phyloP scores from a whole-genome alignment of 148 eudicot genomes.

The Vaccinium darrowii region DNA sequence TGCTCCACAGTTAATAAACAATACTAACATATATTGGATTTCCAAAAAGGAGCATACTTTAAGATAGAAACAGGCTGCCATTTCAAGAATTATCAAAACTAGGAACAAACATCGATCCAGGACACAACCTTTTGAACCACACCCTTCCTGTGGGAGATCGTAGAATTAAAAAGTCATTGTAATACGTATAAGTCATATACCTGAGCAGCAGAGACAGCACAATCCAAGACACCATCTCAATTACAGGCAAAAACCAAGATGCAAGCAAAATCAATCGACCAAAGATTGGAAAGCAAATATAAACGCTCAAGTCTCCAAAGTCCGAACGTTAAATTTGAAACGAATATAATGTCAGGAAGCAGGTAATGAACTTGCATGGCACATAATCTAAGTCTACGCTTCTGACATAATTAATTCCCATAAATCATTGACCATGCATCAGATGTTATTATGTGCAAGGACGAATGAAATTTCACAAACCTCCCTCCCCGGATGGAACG shows the following conservation, averaged over 20 bases:
- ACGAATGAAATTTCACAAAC: slow-evolving; percentile 30
- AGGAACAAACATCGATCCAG: neutral
- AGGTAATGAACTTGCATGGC: neutral
- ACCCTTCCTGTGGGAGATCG: neutral
- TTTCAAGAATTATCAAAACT: neutral
- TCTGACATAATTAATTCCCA: neutral
- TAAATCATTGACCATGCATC: neutral
- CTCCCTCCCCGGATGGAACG: slow-evolving; percentile 95
- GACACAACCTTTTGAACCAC: neutral
- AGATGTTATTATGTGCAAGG: neutral
- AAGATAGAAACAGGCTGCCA: neutral
- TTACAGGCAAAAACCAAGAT: neutral
- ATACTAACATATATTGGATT: neutral
- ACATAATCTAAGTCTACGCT: neutral
- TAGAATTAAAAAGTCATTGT: neutral
- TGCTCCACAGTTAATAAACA: neutral
- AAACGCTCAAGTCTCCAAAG: neutral
- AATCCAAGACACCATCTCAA: neutral
- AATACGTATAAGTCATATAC: neutral
- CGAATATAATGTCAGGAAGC: neutral
- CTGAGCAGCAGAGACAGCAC: neutral
- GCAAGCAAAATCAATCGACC: neutral
- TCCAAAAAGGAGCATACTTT: neutral
- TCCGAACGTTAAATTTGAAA: neutral
- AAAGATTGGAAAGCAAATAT: neutral